Percentiles rank a stretch among this genome's conserved stretches.
Conservation (phyloP, 73 alveolate species). For the Paramecium tetraurelia region DNA sequence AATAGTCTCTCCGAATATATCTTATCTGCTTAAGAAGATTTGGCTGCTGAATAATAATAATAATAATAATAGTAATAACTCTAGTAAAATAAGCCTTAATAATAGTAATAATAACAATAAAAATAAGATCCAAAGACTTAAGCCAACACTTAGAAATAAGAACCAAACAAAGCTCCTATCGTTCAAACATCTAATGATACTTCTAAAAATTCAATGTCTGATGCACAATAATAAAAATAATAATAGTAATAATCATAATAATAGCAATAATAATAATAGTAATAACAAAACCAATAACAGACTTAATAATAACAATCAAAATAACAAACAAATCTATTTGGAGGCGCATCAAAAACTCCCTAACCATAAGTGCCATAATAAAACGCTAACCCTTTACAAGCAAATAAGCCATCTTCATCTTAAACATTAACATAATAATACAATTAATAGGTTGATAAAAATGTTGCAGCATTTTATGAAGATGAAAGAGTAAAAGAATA, state of each 20-base stretch:
- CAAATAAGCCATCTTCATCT: neutral
- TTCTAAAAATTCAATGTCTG: neutral
- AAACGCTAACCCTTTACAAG: neutral
- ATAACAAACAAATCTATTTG: neutral
- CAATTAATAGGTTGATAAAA: neutral
- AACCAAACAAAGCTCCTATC: neutral
- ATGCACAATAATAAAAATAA: neutral
- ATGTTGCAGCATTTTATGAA: neutral
- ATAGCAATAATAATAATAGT: neutral
- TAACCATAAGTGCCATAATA: neutral
- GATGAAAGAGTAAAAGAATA: neutral
- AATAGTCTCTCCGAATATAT: conserved; percentile 41
- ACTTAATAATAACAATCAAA: neutral
- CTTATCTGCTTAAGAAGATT: neutral
- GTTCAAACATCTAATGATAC: neutral
- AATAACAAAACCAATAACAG: neutral
- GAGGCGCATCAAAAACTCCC: neutral
- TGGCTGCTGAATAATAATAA: neutral
- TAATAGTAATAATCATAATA: neutral
- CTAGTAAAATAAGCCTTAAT: neutral
- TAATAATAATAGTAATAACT: neutral
- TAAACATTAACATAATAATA: conserved; percentile 1
- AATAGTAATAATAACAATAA: conserved; percentile 11
- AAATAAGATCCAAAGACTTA: neutral
- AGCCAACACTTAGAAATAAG: neutral